Base-by-base conservation (phyloP, 345 rosid genomes). In the Stellera chamaejasme region DNA sequence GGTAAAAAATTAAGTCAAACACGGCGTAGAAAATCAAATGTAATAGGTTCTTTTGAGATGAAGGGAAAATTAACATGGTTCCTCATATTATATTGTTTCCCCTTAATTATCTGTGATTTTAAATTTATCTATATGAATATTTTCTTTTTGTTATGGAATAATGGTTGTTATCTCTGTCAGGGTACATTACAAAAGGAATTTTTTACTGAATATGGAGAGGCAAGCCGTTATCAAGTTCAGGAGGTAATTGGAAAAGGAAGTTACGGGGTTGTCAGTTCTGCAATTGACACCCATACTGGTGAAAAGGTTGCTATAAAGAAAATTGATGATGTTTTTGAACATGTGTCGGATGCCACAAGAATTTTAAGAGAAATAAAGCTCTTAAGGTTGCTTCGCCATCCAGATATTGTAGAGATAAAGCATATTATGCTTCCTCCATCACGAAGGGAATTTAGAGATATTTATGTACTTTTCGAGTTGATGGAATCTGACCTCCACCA, bases 401-500 rank as follows among this genome's bases (percentile, higher is more conserved):
- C 97, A 0, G 95, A 90, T 73, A 74, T 90, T 26, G 97, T 90
- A 12, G 92, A 84, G 70, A 87, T 90, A 48, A 90, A 82, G 62
- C 97, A 90, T 56, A 87, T 90, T 32, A 90, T 90, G 97, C 77
- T 90, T 46, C 97, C 97, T 68, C 95, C 97, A 52, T 90, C 97
- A 13, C 82, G 95, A 10, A 67, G 97, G 54, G 97, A 90, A 66
- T 90, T 90, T 64, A 70, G 64, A 52, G 97, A 90, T 73, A 84
- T 90, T 23, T 90, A 90, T 66, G 97, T 90, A 57, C 90, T 89
- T 19, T 89, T 89, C 13, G 96, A 89, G 74, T 67, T 89, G 73
- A 90, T 90, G 97, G 97, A 89, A 70, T 89, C 97, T 49, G 97
- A 89, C 66, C 95, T 89, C 43, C 97, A 89, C 64, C 95, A 90